Percentiles rank a stretch among this genome's conserved stretches.
Evolutionary conservation across 2,329 filamentous ascomycete genomes (phyloP).

Genomic region (Ceratocystis albifundus): DNA sequence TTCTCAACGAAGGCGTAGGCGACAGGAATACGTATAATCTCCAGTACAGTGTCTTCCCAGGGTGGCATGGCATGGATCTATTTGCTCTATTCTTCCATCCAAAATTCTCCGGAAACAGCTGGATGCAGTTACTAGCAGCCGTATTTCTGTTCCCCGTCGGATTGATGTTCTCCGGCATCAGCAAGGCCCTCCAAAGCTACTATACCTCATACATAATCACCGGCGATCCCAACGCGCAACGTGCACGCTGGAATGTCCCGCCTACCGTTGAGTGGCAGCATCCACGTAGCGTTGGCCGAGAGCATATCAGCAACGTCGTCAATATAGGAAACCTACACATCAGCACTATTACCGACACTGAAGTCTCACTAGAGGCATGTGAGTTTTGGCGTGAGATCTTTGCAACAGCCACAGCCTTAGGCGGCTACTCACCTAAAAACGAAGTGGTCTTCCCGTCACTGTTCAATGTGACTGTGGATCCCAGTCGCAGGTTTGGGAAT

Average conservation of each 20-base stretch:
- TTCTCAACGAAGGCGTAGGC: constrained; percentile 32
- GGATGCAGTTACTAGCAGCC: constrained; percentile 26
- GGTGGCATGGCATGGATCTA: constrained; percentile 34
- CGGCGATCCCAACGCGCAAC: constrained; percentile 33
- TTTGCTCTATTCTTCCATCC: constrained; percentile 34
- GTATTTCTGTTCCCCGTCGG: constrained; percentile 29
- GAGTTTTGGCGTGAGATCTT: constrained; percentile 29
- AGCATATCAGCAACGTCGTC: constrained; percentile 29
- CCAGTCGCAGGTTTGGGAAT: constrained; percentile 11
- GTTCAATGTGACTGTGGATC: constrained; percentile 16
- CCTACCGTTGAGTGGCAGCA: constrained; percentile 31
- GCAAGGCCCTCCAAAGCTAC: constrained; percentile 33
- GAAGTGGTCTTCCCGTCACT: constrained; percentile 15
- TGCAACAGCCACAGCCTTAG: constrained; percentile 27
- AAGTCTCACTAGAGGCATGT: constrained; percentile 28
- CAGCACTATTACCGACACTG: constrained; percentile 28
- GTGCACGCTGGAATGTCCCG: constrained; percentile 29
- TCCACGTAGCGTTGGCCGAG: constrained; percentile 25
- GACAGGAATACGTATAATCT: constrained; percentile 32
- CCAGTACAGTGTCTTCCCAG: constrained; percentile 34
- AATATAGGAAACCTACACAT: constrained; percentile 31
- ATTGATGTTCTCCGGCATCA: constrained; percentile 30
- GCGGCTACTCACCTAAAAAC: constrained; percentile 28
- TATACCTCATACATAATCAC: constrained; percentile 32
- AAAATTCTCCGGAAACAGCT: constrained; percentile 27